phyloP scores from a whole-genome alignment of 2,329 filamentous ascomycete genomes.

The Clarireedia hainanense region DNA sequence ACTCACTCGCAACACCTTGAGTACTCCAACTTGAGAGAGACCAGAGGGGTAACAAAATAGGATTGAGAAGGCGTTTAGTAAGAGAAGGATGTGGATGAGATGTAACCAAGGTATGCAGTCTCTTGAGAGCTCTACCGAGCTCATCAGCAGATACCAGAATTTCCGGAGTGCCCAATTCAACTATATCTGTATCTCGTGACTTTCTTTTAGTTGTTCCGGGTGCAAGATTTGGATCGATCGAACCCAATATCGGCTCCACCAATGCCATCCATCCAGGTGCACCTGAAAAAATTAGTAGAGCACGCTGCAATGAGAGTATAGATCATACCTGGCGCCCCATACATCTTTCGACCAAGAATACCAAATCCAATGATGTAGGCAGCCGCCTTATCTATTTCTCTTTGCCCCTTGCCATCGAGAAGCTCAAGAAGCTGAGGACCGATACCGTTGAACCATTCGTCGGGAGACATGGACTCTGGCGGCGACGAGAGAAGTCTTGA shows the following conservation, averaged over 20 bases:
- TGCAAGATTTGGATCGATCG: slow-evolving; percentile 37
- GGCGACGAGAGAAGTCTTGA: slow-evolving; percentile 54
- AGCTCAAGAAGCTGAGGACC: slow-evolving; percentile 53
- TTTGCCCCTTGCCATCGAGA: slow-evolving; percentile 51
- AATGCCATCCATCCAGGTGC: slow-evolving; percentile 55
- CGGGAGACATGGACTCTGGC: slow-evolving; percentile 44
- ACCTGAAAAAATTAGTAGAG: slow-evolving; percentile 30
- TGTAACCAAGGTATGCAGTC: slow-evolving; percentile 47
- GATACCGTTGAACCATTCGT: slow-evolving; percentile 53
- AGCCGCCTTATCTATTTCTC: slow-evolving; percentile 50
- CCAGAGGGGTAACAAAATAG: slow-evolving; percentile 57
- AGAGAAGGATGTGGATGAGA: slow-evolving; percentile 62
- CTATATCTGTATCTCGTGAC: slow-evolving; percentile 10
- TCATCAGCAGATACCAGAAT: slow-evolving; percentile 36
- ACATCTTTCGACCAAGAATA: slow-evolving; percentile 54
- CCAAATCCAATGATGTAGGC: slow-evolving; percentile 59
- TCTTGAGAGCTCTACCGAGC: slow-evolving; percentile 43
- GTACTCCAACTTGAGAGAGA: slow-evolving; percentile 38
- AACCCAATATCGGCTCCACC: slow-evolving; percentile 47
- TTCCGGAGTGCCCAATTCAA: slow-evolving; percentile 15
- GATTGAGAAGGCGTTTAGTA: slow-evolving; percentile 51
- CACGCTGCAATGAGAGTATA: slow-evolving; percentile 4
- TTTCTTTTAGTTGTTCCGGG: neutral
- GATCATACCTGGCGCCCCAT: slow-evolving; percentile 51
- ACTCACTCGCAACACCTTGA: neutral